Evolutionary conservation across 176 grass and related monocot genomes (phyloP).

Genomic region (Oryza glaberrima): DNA sequence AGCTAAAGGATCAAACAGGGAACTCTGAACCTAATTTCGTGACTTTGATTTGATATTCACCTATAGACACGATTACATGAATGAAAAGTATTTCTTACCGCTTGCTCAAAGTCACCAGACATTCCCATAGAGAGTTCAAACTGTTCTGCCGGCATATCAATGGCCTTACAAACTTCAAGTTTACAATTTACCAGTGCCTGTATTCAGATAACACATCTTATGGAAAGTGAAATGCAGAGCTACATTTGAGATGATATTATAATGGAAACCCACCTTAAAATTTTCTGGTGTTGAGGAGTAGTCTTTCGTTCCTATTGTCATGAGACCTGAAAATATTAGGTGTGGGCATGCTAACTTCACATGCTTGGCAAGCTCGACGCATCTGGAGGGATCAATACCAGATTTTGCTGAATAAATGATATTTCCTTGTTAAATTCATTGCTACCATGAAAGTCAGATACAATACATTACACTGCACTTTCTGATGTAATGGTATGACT

Average conservation of each 20-base stretch:
- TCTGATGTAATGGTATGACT: conserved; percentile 9
- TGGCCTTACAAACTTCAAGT: conserved; percentile 61
- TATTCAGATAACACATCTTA: conserved; percentile 25
- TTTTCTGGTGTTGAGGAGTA: conserved; percentile 90
- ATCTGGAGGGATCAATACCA: conserved; percentile 73
- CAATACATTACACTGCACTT: not conserved
- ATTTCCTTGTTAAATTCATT: not conserved
- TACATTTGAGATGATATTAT: not conserved
- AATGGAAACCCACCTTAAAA: conserved; percentile 60
- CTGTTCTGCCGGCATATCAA: conserved; percentile 58
- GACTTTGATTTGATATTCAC: not conserved
- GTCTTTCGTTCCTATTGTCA: conserved; percentile 92
- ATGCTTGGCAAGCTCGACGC: conserved; percentile 74
- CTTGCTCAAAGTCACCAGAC: conserved; percentile 89
- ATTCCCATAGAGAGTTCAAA: conserved; percentile 96
- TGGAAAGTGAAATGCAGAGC: not conserved
- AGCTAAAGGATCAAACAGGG: not conserved
- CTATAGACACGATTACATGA: not conserved
- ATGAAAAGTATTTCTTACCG: conserved; percentile 46
- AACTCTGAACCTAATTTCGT: not conserved
- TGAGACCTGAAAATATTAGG: conserved; percentile 85
- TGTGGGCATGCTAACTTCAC: conserved; percentile 73
- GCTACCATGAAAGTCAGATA: not conserved
- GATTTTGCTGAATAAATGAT: conserved; percentile 79
- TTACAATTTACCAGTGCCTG: conserved; percentile 69